phyloP scores from a whole-genome alignment of 176 grass and related monocot genomes.

The Aegilops bicornis region DNA sequence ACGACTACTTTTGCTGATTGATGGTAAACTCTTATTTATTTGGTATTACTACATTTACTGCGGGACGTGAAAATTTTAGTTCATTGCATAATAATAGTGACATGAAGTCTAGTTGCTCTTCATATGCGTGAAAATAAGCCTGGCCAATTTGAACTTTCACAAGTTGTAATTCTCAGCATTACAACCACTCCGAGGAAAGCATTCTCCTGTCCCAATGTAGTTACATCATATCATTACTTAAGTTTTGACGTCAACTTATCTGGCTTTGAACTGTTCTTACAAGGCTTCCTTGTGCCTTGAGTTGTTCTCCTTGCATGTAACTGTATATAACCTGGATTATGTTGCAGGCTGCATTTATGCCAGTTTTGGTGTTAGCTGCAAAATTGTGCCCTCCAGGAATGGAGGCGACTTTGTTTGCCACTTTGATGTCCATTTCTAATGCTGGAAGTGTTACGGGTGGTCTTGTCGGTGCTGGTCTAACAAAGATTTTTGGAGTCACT shows the following conservation, averaged over 20 bases:
- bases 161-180: neutral
- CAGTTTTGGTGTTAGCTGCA: slow-evolving; percentile 93
- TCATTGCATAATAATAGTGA: neutral
- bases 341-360: slow-evolving; percentile 98
- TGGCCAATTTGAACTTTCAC: neutral
- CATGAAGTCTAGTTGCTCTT: neutral
- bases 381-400: slow-evolving; percentile 89
- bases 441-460: slow-evolving; percentile 88
- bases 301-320: slow-evolving; percentile 11
- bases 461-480: slow-evolving; percentile 84
- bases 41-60: slow-evolving; percentile 11
- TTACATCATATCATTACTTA: neutral
- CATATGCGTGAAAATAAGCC: neutral
- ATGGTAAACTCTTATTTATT: neutral
- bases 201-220: neutral
- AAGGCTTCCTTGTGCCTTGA: slow-evolving; percentile 5
- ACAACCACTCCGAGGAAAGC: slow-evolving; percentile 8
- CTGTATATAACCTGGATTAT: slow-evolving; percentile 21
- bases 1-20: neutral
- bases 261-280: slow-evolving; percentile 8
- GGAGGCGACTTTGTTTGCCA: slow-evolving; percentile 97
- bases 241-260: slow-evolving; percentile 24
- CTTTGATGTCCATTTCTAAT: slow-evolving; percentile 97
- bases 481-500: slow-evolving; percentile 80
- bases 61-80: neutral